phyloP scores from a whole-genome alignment of 139 green algal species.

The Micractinium conductrix region DNA sequence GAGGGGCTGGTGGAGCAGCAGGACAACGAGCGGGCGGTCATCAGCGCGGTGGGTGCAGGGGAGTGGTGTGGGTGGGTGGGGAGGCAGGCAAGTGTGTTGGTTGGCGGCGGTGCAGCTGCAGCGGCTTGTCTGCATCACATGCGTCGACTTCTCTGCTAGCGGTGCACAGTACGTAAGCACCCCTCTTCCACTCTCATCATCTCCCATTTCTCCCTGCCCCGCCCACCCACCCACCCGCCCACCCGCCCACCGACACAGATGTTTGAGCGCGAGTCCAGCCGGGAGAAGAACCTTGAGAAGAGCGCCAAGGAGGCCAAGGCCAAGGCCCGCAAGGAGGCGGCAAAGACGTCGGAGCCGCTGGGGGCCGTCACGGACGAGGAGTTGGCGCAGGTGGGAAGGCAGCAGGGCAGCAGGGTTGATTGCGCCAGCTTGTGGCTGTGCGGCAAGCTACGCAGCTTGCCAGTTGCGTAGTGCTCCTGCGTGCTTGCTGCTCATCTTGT shows the following conservation, averaged over 20 bases:
- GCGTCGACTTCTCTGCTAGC: no score
- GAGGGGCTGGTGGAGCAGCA: conserved; percentile 75
- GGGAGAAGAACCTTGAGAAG: conserved; percentile 95
- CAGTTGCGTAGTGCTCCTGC: neutral
- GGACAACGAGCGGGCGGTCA: conserved; percentile 82
- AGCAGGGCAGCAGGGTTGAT: neutral
- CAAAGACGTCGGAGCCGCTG: conserved; percentile 63
- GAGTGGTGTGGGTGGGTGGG: neutral
- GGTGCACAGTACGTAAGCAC: no score
- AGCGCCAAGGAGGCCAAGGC: conserved; percentile 87
- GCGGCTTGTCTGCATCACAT: no score
- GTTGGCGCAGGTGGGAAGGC: conserved; percentile 54
- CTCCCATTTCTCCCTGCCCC: no score
- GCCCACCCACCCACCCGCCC: no score
- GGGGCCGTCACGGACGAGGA: conserved; percentile 72
- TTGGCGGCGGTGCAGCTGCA: no score
- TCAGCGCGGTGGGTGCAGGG: conserved; percentile 49
- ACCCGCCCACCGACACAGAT: conserved; percentile 47
- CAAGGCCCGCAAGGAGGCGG: conserved; percentile 79
- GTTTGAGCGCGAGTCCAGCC: conserved; percentile 70
- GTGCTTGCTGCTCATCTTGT: neutral
- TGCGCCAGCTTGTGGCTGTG: neutral
- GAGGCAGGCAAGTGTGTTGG: neutral
- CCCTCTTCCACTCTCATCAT: no score
- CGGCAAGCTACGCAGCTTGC: no score